Evolutionary conservation across 1,284 basidiomycete species (phyloP).

Genomic region (Puccinia horiana): DNA sequence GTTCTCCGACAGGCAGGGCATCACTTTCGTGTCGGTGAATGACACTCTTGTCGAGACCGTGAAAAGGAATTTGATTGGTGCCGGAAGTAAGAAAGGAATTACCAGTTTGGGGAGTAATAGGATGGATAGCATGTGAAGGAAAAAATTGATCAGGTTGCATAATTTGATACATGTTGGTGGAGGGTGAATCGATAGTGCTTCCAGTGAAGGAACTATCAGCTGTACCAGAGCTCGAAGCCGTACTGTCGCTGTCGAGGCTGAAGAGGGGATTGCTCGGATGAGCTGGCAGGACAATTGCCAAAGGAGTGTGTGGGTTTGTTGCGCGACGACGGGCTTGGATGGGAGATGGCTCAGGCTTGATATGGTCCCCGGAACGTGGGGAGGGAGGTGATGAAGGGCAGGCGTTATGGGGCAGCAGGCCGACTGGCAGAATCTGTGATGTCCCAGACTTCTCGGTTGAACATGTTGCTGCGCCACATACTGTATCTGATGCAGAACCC

Average conservation of each 20-base stretch:
- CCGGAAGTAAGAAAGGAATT: constrained; percentile 5
- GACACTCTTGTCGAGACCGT: constrained; percentile 21
- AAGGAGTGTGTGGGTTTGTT: constrained; percentile 37
- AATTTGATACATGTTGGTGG: constrained; percentile 41
- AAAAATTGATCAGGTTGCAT: constrained; percentile 43
- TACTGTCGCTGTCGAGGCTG: constrained; percentile 21
- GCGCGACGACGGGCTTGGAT: constrained; percentile 31
- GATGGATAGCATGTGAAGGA: constrained; percentile 31
- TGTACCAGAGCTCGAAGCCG: constrained; percentile 18
- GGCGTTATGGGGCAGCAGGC: background rate
- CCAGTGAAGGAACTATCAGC: constrained; percentile 6
- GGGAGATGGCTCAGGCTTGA: constrained; percentile 8
- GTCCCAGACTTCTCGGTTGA: constrained; percentile 6
- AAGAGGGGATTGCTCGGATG: background rate
- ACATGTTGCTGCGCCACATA: constrained; percentile 22
- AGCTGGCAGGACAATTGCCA: constrained; percentile 34
- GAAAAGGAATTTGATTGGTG: constrained; percentile 16
- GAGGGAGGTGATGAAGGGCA: background rate
- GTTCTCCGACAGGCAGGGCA: constrained; percentile 41
- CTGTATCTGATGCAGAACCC: background rate
- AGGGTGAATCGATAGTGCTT: constrained; percentile 16
- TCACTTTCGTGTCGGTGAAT: constrained; percentile 4
- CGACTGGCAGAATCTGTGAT: background rate
- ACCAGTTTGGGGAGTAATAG: background rate
- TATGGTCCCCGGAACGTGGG: constrained; percentile 11